Evolutionary conservation across 2,329 filamentous ascomycete species (phyloP), one percentile per base, ranked within the genome.

Genomic region (Teratosphaeria epicoccoides): DNA sequence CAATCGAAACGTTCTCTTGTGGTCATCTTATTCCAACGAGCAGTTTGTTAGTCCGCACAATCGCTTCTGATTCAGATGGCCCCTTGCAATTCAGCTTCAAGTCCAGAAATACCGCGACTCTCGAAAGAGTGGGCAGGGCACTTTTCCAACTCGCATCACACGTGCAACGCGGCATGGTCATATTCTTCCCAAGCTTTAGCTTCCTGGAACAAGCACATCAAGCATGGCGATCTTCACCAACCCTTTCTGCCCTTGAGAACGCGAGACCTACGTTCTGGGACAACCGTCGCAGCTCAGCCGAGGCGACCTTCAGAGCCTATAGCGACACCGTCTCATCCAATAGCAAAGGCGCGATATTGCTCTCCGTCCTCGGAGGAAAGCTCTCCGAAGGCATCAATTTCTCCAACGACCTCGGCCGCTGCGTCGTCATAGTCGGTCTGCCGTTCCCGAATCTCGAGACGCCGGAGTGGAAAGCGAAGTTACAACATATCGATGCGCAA

Each of bases 331-430:
- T 97, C 33, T 28, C 49, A 4, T 43, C 43, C 6, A 50, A 56
- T 28, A 25, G 47, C 6, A 76, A 78, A 46, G 90, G 90, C 0
- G 91, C 87, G 0, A 72, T 97, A 0, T 78, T 98, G 0, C 79
- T 98, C 24, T 90, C 88, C 50, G 90, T 98, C 2, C 85, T 98
- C 2, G 91, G 91, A 50, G 93, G 93, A 12, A 95, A 91, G 59
- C 84, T 98, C 71, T 95, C 88, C 52, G 93, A 98, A 70, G 93
- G 93, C 58, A 98, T 98, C 72, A 98, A 98, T 70, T 98, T 98
- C 72, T 91, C 88, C 0, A 90, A 98, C 70, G 77, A 79, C 2
- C 81, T 98, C 0, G 93, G 93, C 1, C 83, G 93, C 24, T 91
- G 87, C 50, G 89, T 98, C 7, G 74, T 95, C 12, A 85, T 97